A percentile compares a stretch with the other conserved stretches of the same genome.
phyloP scores from a whole-genome alignment of 2,329 filamentous ascomycete genomes.

The Penicillium olsonii region DNA sequence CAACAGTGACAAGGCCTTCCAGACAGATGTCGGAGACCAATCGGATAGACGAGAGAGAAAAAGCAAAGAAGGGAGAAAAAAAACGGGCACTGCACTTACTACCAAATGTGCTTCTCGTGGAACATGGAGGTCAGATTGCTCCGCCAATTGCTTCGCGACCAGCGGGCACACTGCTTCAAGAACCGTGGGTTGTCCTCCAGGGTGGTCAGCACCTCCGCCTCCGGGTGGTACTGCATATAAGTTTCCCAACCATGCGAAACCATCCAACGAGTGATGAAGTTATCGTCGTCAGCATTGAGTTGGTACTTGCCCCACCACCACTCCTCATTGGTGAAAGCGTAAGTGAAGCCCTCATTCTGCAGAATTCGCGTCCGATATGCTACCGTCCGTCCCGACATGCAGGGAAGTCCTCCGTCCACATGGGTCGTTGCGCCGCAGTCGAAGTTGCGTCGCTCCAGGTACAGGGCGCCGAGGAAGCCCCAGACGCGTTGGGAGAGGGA shows the following conservation, averaged over 20 bases:
- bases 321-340: constrained; percentile 87
- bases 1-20: constrained; percentile 4
- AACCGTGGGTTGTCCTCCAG: constrained; percentile 87
- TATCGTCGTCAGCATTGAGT: constrained; percentile 95
- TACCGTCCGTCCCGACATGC: constrained; percentile 91
- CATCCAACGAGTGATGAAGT: constrained; percentile 96
- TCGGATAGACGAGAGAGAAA: constrained; percentile 8
- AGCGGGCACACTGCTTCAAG: constrained; percentile 87
- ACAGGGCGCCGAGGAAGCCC: constrained; percentile 89
- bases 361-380: constrained; percentile 89
- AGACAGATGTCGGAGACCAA: constrained; percentile 2
- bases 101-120: constrained; percentile 79
- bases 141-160: constrained; percentile 97
- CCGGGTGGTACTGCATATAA: constrained; percentile 88
- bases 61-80: neutral
- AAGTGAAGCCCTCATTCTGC: constrained; percentile 78
- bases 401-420: constrained; percentile 93
- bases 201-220: constrained; percentile 90
- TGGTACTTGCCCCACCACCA: constrained; percentile 79
- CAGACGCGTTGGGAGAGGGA: constrained; percentile 66
- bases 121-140: constrained; percentile 92
- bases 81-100: constrained; percentile 61
- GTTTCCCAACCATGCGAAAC: constrained; percentile 92
- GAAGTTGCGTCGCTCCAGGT: constrained; percentile 92
- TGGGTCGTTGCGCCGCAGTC: constrained; percentile 95